Conservation (phyloP, 2,329 filamentous ascomycete genomes). For the Akanthomyces dipterigenus region DNA sequence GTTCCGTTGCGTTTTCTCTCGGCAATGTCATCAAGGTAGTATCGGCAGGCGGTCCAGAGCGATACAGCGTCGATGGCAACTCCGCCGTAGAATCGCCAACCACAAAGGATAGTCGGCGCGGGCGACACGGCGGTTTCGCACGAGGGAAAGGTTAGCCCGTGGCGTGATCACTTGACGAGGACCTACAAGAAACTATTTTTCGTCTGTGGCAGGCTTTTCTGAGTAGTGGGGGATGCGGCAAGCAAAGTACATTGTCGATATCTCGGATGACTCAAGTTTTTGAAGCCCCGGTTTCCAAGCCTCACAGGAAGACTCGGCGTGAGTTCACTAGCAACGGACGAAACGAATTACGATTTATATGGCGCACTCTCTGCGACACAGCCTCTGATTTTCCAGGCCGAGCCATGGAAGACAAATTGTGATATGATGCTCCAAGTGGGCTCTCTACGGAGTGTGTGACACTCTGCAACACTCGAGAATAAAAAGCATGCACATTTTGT, state of each 20-base stretch:
- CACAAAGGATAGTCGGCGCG: slow-evolving; percentile 33
- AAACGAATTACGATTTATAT: no score
- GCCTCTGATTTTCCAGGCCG: not conserved
- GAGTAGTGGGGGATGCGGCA: not conserved
- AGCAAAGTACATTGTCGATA: not conserved
- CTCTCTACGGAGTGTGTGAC: not conserved
- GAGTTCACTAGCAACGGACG: no score
- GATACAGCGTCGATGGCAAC: slow-evolving; percentile 44
- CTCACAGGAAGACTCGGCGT: not conserved
- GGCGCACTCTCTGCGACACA: not conserved
- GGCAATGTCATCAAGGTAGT: slow-evolving; percentile 69
- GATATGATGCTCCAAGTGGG: not conserved
- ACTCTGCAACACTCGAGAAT: not conserved
- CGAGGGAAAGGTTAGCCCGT: not conserved
- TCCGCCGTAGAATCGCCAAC: slow-evolving; percentile 24
- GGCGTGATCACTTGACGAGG: not conserved
- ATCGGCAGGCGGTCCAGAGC: slow-evolving; percentile 54
- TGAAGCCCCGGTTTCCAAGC: not conserved
- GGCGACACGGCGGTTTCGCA: slow-evolving; percentile 21
- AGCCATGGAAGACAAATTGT: not conserved
- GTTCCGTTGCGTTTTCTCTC: slow-evolving; percentile 62
- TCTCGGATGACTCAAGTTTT: not conserved
- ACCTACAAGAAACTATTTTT: not conserved
- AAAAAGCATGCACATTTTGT: not conserved
- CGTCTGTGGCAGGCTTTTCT: not conserved